Evolutionary conservation across 2,329 filamentous ascomycete genomes (phyloP).

Genomic region (Colletotrichum higginsianum): DNA sequence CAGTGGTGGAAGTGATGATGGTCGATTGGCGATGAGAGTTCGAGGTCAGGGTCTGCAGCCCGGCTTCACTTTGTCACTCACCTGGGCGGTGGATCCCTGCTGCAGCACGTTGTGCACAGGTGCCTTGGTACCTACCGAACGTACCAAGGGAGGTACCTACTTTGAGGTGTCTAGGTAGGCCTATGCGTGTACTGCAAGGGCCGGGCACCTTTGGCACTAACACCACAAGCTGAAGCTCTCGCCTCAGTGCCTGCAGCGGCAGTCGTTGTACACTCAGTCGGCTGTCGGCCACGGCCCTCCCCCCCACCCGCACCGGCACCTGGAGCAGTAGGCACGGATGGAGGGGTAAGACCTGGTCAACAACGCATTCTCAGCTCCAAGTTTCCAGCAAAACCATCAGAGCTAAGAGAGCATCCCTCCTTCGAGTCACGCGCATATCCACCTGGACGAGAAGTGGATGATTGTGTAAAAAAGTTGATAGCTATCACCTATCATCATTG

Average conservation of each 20-base stretch:
- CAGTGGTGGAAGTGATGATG: not conserved
- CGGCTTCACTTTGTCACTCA: not conserved
- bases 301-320: constrained; percentile 21
- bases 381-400: not conserved
- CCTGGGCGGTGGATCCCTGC: not conserved
- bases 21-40: not conserved
- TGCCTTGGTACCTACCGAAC: too few relatives aligned
- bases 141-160: too few relatives aligned
- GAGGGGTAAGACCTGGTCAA: constrained; percentile 14
- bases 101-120: not conserved
- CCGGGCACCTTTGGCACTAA: not conserved
- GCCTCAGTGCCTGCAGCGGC: not conserved
- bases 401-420: not conserved
- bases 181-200: not conserved
- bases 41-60: constrained; percentile 3
- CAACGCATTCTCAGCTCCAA: constrained; percentile 2
- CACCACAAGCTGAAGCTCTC: not conserved
- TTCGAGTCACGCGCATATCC: constrained; percentile 26
- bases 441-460: constrained; percentile 26
- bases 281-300: constrained; percentile 5
- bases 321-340: constrained; percentile 21
- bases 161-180: too few relatives aligned
- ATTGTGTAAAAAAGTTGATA: not conserved
- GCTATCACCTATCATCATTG: not conserved
- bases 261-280: constrained; percentile 5